Evolutionary conservation across 2,329 filamentous ascomycete genomes (phyloP), one percentile per base, ranked within the genome.

Genomic region (Cercospora brassicicola): DNA sequence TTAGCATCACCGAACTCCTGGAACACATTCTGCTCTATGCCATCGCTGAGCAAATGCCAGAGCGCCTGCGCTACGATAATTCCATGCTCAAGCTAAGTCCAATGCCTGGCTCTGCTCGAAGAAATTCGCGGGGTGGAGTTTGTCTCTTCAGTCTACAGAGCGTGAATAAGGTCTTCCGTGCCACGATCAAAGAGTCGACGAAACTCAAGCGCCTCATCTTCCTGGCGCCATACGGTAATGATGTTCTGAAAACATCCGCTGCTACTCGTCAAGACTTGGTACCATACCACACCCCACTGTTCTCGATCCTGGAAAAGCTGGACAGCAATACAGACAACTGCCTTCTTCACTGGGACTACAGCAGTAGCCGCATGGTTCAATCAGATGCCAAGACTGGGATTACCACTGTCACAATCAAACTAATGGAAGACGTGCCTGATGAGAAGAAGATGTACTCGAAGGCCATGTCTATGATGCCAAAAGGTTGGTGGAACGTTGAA

Each of bases 171-270:
- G 23, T 13, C 26, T 53, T 20, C 10, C 13, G 8, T n/a, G n/a
- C 2, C 11, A 4, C 23, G 10, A 65, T 65, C 28, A n/a, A 4
- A 15, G 63, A 36, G 11, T 65, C 63, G 8, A 5, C 20, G 6
- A 60, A 45, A 30, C 56, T 65, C 4, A 59, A 39, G 26, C 63
- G 33, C 4, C 13, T 65, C 4, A 60, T 65, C 20, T 65, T 15
- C 3, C 53, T 31, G 7, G 53, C 23, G 11, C 53, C 13, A 3
- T 56, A 56, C 26, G 11, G 0, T 4, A 56, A 56, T 20, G 10
- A 9, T 0, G 8, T 6, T 9, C 9, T 56, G 13, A 18, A 23
- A 20, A n/a, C 2, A 11, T 15, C 23, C 3, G 53, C 13, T 8
- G 28, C 13, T n/a, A 4, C 9, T 51, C 9, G 5, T 9, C 2